phyloP scores from a whole-genome alignment of 169 alveolate genomes.

The Babesia sp. region DNA sequence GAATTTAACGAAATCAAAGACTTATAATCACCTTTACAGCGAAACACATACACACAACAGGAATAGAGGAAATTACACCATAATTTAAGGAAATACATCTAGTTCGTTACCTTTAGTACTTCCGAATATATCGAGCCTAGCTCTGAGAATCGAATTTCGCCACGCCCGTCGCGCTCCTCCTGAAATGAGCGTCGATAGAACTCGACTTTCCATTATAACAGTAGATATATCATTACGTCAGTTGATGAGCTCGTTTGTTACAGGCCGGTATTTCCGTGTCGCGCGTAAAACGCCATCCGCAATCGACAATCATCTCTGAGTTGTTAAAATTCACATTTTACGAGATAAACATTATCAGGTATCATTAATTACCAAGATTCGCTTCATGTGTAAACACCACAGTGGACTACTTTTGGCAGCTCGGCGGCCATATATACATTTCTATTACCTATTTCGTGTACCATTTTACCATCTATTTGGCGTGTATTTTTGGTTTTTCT shows the following conservation, averaged over 20 bases:
- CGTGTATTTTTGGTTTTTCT: conserved; percentile 19
- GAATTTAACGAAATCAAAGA: neutral
- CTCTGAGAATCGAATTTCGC: conserved; percentile 24
- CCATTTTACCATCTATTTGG: conserved; percentile 32
- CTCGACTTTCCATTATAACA: neutral
- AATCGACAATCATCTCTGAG: too few relatives aligned
- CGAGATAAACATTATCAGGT: neutral
- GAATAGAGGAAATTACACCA: too few relatives aligned
- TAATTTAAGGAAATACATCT: too few relatives aligned
- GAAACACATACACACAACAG: neutral
- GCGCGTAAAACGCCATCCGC: too few relatives aligned
- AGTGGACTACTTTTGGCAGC: conserved; percentile 2
- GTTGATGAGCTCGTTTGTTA: neutral
- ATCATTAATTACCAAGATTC: neutral
- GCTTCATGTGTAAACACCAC: conserved; percentile 12
- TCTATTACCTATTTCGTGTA: conserved; percentile 18
- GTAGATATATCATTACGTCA: neutral
- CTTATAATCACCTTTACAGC: neutral
- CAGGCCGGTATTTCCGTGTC: too few relatives aligned
- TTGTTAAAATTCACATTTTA: neutral
- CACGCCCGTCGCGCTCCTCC: conserved; percentile 33
- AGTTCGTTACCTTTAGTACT: neutral
- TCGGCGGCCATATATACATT: neutral
- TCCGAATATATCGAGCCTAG: conserved; percentile 28
- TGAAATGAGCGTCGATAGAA: conserved; percentile 8